These are phyloP conservation scores for Penicillium nucicola DNA, from an alignment of 495 filamentous ascomycete species.

Conservation along the genomic window DNA sequence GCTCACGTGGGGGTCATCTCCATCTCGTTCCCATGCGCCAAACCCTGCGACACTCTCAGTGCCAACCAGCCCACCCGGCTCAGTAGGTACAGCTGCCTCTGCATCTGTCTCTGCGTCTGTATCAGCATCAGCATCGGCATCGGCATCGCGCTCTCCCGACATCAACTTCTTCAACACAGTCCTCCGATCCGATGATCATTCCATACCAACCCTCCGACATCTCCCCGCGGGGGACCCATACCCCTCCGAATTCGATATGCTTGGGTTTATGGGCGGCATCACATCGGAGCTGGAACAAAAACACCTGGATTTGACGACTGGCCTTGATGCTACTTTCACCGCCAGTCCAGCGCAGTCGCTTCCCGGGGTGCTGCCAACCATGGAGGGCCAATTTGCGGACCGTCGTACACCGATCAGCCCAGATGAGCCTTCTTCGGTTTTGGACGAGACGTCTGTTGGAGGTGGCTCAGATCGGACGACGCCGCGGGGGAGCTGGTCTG, in stretches of 20 bases:
- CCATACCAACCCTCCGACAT: conserved; percentile 11
- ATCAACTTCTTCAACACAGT: conserved; percentile 36
- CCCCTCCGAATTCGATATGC: conserved; percentile 34
- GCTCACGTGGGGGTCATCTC: conserved; percentile 4
- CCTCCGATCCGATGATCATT: conserved; percentile 25
- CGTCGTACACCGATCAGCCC: conserved; percentile 13
- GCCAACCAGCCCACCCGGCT: background rate
- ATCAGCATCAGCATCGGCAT: no score
- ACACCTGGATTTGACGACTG: conserved; percentile 33
- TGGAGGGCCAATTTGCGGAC: conserved; percentile 12
- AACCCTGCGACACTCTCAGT: conserved; percentile 3
- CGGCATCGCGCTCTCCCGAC: conserved; percentile 17
- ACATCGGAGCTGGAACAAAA: conserved; percentile 40
- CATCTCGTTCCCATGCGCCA: conserved; percentile 5
- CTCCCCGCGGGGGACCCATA: conserved; percentile 12
- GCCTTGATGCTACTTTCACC: conserved; percentile 13
- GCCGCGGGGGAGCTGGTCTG: conserved; percentile 19
- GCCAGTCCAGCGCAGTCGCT: conserved; percentile 13
- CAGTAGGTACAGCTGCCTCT: background rate
- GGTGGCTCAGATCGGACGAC: conserved; percentile 14
- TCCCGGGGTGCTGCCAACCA: background rate
- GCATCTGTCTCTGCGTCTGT: no score
- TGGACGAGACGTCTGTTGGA: conserved; percentile 14
- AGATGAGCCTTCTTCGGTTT: conserved; percentile 11
- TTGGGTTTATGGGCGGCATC: conserved; percentile 39